Evolutionary conservation across 2,329 filamentous ascomycete species (phyloP).

Genomic region (Hypoxylon sp.): DNA sequence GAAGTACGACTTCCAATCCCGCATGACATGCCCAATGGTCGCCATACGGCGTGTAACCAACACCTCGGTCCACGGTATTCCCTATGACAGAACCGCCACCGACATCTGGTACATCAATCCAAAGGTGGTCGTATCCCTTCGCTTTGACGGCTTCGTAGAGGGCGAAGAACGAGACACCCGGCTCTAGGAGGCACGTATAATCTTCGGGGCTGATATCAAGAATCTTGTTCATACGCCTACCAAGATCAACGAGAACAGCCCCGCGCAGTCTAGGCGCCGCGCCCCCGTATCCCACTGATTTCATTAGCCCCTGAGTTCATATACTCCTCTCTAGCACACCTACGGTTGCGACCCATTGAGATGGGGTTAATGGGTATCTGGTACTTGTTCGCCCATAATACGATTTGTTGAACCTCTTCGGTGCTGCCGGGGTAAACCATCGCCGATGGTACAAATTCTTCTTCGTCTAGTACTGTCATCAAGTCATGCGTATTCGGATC

Average conservation of each 20-base stretch:
- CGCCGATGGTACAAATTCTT: conserved; percentile 63
- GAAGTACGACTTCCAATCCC: conserved; percentile 61
- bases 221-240: conserved; percentile 67
- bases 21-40: conserved; percentile 61
- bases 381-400: conserved; percentile 54
- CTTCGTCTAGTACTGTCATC: conserved; percentile 61
- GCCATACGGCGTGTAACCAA: conserved; percentile 63
- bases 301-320: conserved; percentile 6
- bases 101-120: conserved; percentile 61
- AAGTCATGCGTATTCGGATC: conserved; percentile 60
- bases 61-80: conserved; percentile 62
- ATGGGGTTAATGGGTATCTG: conserved; percentile 51
- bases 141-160: conserved; percentile 62
- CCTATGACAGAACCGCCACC: conserved; percentile 63
- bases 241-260: conserved; percentile 66
- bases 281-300: conserved; percentile 66
- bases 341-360: conserved; percentile 54
- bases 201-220: conserved; percentile 65
- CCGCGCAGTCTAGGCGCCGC: conserved; percentile 67
- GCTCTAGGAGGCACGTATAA: conserved; percentile 67
- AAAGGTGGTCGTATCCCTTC: conserved; percentile 59
- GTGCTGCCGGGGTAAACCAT: conserved; percentile 55
- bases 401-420: conserved; percentile 54
- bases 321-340: conserved; percentile 2
- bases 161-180: conserved; percentile 67